Evolutionary conservation across 495 filamentous ascomycete genomes (phyloP).

Genomic region (Xylaria intraflava): DNA sequence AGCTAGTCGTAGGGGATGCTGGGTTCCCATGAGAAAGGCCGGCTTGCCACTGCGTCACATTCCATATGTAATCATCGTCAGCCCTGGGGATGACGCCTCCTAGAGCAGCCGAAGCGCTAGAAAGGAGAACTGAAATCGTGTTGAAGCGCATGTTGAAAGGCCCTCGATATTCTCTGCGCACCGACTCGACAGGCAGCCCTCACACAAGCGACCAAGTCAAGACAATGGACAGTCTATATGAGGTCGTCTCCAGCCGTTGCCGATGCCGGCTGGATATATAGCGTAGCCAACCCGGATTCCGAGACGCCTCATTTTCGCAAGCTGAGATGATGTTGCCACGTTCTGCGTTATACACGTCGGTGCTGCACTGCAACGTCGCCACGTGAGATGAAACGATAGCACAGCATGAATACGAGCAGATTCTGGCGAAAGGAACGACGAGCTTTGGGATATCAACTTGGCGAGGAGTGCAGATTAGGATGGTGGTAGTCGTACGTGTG

Average conservation of each 20-base stretch:
- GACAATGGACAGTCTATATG: not conserved
- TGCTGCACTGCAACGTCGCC: not conserved
- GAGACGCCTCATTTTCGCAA: not conserved
- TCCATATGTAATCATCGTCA: constrained; percentile 1
- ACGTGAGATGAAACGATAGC: not conserved
- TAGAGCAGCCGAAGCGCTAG: not conserved
- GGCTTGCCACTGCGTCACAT: constrained; percentile 8
- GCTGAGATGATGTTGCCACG: not conserved
- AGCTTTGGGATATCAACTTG: too few species aligned
- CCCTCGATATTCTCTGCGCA: not conserved
- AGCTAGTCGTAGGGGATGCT: constrained; percentile 1
- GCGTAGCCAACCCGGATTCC: not conserved
- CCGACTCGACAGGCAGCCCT: not conserved
- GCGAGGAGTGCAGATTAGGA: too few species aligned
- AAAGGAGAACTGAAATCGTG: not conserved
- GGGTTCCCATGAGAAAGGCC: constrained; percentile 14
- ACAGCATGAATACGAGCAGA: constrained; percentile 3
- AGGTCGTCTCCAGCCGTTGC: not conserved
- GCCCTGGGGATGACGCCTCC: not conserved
- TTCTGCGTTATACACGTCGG: not conserved
- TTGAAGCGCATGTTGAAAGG: not conserved
- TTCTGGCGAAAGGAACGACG: not conserved
- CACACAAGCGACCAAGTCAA: not conserved
- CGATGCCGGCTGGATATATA: not conserved
- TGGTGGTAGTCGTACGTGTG: too few species aligned